A percentile compares a stretch with the other conserved stretches of the same genome.
phyloP scores from a whole-genome alignment of 2,329 filamentous ascomycete species.

The Alternaria sp. region DNA sequence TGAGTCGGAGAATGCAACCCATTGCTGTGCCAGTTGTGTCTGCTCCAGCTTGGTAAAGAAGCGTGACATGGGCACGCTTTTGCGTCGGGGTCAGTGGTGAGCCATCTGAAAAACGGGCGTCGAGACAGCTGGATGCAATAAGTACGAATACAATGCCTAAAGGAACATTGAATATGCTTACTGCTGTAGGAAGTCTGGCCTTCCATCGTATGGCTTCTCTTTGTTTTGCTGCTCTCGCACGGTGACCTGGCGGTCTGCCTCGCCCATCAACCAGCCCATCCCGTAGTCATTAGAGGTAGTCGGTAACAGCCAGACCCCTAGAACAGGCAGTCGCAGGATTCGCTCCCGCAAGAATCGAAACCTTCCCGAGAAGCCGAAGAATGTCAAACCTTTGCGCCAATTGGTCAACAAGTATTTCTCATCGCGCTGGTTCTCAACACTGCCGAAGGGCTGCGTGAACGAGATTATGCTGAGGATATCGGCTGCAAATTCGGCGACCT shows the following conservation, averaged over 20 bases:
- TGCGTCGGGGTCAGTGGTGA: slow-evolving; percentile 37
- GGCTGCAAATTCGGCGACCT: slow-evolving; percentile 50
- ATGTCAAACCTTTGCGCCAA: slow-evolving; percentile 47
- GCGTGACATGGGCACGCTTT: slow-evolving; percentile 46
- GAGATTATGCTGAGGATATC: slow-evolving; percentile 52
- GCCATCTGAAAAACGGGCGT: slow-evolving; percentile 40
- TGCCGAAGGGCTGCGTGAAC: slow-evolving; percentile 49
- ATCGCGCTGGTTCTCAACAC: slow-evolving; percentile 49
- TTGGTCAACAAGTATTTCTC: slow-evolving; percentile 45
- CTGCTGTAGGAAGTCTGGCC: slow-evolving; percentile 47
- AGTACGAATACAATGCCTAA: neutral
- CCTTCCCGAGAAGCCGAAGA: slow-evolving; percentile 48
- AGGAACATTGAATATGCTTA: slow-evolving; percentile 7
- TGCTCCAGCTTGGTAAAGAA: slow-evolving; percentile 49
- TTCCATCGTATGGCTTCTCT: slow-evolving; percentile 25
- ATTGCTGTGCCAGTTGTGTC: slow-evolving; percentile 46
- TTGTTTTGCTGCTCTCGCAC: slow-evolving; percentile 33
- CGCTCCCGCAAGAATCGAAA: slow-evolving; percentile 45
- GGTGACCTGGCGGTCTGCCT: slow-evolving; percentile 44
- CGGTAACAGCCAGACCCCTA: slow-evolving; percentile 41
- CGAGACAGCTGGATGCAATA: slow-evolving; percentile 33
- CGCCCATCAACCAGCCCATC: slow-evolving; percentile 49
- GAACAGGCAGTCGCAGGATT: slow-evolving; percentile 33
- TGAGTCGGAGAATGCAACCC: slow-evolving; percentile 40
- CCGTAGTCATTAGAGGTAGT: slow-evolving; percentile 35